Evolutionary conservation across 192 early-diverging fungal species (phyloP).

Genomic region (Coemansia sp.): DNA sequence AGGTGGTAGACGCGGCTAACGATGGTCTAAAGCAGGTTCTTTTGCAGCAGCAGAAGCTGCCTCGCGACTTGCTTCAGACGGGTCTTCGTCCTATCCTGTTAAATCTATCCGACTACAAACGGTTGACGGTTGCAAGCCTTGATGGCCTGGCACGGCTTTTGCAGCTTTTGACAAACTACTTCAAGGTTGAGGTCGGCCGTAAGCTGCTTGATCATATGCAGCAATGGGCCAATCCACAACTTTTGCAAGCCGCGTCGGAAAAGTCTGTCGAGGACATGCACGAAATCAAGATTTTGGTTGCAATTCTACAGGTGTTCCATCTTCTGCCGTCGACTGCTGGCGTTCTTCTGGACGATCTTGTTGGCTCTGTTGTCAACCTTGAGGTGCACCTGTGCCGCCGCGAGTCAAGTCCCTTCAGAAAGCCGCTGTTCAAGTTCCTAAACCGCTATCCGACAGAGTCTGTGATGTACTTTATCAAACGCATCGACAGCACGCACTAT

Average conservation of each 20-base stretch:
- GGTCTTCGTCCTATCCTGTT: conserved; percentile 95
- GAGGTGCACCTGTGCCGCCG: conserved; percentile 79
- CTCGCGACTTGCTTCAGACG: conserved; percentile 91
- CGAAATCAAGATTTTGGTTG: conserved; percentile 92
- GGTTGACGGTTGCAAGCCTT: conserved; percentile 86
- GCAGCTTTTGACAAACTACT: conserved; percentile 94
- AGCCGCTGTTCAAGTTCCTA: conserved; percentile 85
- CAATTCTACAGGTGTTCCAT: conserved; percentile 91
- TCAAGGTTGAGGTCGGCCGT: conserved; percentile 98
- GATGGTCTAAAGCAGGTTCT: conserved; percentile 79
- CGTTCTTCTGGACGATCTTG: conserved; percentile 90
- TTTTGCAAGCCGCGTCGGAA: conserved; percentile 76
- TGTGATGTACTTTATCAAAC: conserved; percentile 79
- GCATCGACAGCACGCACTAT: conserved; percentile 60
- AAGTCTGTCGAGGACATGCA: conserved; percentile 88
- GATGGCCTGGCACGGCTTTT: conserved; percentile 93
- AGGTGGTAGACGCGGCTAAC: conserved; percentile 94
- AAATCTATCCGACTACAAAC: conserved; percentile 93
- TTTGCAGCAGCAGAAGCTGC: conserved; percentile 68
- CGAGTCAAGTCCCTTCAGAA: conserved; percentile 90
- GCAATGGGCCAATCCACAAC: conserved; percentile 86
- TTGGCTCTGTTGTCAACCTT: conserved; percentile 82
- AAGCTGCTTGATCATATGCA: conserved; percentile 95
- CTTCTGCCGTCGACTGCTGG: conserved; percentile 87
- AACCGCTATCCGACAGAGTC: conserved; percentile 87